Base-by-base conservation (phyloP, 2,329 filamentous ascomycete genomes). In the Fusarium sp. region DNA sequence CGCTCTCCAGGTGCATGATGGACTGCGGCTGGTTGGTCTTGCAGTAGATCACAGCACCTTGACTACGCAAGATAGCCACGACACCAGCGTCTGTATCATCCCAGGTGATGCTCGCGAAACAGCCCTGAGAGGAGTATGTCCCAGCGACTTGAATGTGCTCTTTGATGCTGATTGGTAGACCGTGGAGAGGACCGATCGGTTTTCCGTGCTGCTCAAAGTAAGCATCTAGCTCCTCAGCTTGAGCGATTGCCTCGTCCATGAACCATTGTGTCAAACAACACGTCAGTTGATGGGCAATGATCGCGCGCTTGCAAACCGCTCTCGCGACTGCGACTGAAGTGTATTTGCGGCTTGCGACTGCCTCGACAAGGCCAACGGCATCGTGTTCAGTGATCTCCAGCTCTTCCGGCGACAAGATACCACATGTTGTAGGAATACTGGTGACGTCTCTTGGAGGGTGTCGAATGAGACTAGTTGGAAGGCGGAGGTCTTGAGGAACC, bases 11-110 rank as follows among this genome's bases (percentile, higher is more conserved):
- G 61, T 87, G 76, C 2, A 82, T 83, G 2, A 66, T 13, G 0
- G 63, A 67, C 65, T 88, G 86, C 1, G 90, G 89, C 10, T 91
- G 83, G 60, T 90, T 92, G 1, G 90, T 92, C 77, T 92, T 92
- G 69, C 87, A 85, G 71, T 90, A 88, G n/a, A 91, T 79, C 0
- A 93, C 83, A 2, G 90, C 90, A 2, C 91, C 91, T 0, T 88
- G 82, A 20, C 83, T 81, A 27, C 87, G 79, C 6, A 93, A 78
- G 2, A 91, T 80, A 11, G 86, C 82, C 1, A 91, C 86, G 0
- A 85, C 83, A 0, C 67, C 56, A 2, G 71, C 63, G 24, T 74
- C 71, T n/a, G 46, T 37, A 8, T 55, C 40, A 3, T 72, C 67
- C 12, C 64, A 53, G 27, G 48, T 61, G 24, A 66, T 61, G 4